Evolutionary conservation across 768 basidiomycete genomes (phyloP).

Genomic region (Pholiota microspora): DNA sequence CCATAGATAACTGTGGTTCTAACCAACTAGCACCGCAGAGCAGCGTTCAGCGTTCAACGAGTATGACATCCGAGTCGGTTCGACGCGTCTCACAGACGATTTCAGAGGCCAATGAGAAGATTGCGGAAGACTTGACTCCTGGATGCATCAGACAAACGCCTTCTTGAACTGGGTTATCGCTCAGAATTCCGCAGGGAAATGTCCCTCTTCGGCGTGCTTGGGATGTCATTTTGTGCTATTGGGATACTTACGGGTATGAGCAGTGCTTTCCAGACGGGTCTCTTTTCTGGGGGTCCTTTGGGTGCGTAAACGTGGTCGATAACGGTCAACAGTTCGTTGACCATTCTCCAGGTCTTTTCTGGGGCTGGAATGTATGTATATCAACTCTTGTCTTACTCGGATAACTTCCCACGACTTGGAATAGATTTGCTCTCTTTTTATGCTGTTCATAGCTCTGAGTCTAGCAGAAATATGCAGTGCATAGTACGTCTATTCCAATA

Average conservation of each 20-base stretch:
- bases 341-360: conserved; percentile 39
- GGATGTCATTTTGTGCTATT: conserved; percentile 60
- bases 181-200: conserved; percentile 58
- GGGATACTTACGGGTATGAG: conserved; percentile 62
- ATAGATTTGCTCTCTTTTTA: conserved; percentile 55
- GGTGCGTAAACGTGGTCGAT: conserved; percentile 32
- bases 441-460: conserved; percentile 55
- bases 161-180: conserved; percentile 48
- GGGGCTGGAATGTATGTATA: conserved; percentile 58
- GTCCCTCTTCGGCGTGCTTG: conserved; percentile 56
- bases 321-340: background rate
- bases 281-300: conserved; percentile 56
- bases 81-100: background rate
- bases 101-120: background rate
- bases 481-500: conserved; percentile 35
- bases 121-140: too few species aligned
- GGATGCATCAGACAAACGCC: conserved; percentile 32
- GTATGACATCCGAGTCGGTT: background rate
- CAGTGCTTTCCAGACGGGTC: conserved; percentile 56
- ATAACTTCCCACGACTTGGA: background rate
- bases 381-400: background rate
- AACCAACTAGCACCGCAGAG: too few species aligned
- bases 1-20: too few species aligned
- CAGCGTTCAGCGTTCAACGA: too few species aligned
- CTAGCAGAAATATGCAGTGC: conserved; percentile 59